A percentile compares a stretch with the other conserved stretches of the same genome.
Evolutionary conservation across 176 grass and related monocot genomes (phyloP).

Genomic region (Carex parvula): DNA sequence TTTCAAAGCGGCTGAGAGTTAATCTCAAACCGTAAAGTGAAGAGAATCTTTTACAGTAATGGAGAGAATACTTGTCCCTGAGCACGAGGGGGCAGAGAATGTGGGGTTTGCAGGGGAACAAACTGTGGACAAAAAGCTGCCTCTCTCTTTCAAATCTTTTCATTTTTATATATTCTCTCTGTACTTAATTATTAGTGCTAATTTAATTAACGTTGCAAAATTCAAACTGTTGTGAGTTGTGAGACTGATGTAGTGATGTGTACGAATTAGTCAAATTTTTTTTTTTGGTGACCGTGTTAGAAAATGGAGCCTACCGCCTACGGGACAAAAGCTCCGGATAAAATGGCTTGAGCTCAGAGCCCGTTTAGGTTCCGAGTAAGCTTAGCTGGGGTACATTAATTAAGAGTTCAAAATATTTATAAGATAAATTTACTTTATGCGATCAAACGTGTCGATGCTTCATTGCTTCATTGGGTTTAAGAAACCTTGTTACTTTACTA

Average conservation of each 20-base stretch:
- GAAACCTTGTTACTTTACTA: constrained; percentile 10
- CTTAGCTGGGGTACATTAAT: background rate
- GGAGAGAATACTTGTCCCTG: no score
- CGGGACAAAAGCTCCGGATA: constrained; percentile 46
- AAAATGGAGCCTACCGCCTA: background rate
- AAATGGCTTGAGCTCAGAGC: constrained; percentile 40
- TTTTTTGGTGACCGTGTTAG: background rate
- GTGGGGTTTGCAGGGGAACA: constrained; percentile 43
- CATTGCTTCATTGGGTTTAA: background rate
- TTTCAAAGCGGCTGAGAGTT: no score
- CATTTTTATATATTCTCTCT: background rate
- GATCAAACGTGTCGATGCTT: background rate
- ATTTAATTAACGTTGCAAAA: background rate
- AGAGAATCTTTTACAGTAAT: no score
- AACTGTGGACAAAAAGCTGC: constrained; percentile 54
- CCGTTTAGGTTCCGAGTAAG: background rate
- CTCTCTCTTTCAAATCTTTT: constrained; percentile 36
- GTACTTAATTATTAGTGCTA: background rate
- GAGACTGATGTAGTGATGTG: no score
- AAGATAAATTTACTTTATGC: background rate
- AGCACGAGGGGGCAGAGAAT: constrained; percentile 51
- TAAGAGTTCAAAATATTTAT: background rate
- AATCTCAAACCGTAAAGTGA: no score
- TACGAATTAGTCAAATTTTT: background rate
- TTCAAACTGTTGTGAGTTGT: background rate